Conservation (phyloP, 1,284 basidiomycete species). For the Coniophora puteana region DNA sequence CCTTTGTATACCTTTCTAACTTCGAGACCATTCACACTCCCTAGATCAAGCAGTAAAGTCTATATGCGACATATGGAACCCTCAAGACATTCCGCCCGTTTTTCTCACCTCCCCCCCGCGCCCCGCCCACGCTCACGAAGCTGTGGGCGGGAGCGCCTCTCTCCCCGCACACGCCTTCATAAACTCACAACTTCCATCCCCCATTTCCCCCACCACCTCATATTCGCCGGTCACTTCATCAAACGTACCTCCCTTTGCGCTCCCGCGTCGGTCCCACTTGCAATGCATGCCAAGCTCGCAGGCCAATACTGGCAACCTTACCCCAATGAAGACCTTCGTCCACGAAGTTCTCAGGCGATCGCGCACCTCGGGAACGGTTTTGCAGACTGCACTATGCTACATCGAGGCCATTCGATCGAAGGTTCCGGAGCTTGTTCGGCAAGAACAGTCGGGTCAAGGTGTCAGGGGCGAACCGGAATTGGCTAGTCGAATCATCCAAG, state of each 20-base stretch:
- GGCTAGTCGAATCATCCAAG: slow-evolving; percentile 42
- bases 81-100: slow-evolving; percentile 61
- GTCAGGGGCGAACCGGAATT: slow-evolving; percentile 36
- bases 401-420: slow-evolving; percentile 68
- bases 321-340: slow-evolving; percentile 68
- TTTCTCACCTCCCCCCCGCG: slow-evolving; percentile 44
- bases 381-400: slow-evolving; percentile 78
- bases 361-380: slow-evolving; percentile 67
- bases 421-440: slow-evolving; percentile 53
- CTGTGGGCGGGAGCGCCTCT: too few relatives aligned
- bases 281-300: slow-evolving; percentile 14
- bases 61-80: slow-evolving; percentile 71
- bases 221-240: slow-evolving; percentile 30
- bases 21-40: slow-evolving; percentile 14
- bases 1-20: slow-evolving; percentile 12
- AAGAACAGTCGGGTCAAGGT: slow-evolving; percentile 43
- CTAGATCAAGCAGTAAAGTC: slow-evolving; percentile 75
- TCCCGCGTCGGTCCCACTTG: slow-evolving; percentile 11
- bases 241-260: slow-evolving; percentile 14
- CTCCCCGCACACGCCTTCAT: too few relatives aligned
- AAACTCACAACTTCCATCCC: slow-evolving; percentile 48
- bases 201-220: slow-evolving; percentile 35
- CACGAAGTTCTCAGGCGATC: slow-evolving; percentile 76
- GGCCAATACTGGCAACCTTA: slow-evolving; percentile 30
- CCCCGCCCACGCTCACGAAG: slow-evolving; percentile 17